Conservation (phyloP, 768 basidiomycete genomes). For the Scleroderma citrinum region DNA sequence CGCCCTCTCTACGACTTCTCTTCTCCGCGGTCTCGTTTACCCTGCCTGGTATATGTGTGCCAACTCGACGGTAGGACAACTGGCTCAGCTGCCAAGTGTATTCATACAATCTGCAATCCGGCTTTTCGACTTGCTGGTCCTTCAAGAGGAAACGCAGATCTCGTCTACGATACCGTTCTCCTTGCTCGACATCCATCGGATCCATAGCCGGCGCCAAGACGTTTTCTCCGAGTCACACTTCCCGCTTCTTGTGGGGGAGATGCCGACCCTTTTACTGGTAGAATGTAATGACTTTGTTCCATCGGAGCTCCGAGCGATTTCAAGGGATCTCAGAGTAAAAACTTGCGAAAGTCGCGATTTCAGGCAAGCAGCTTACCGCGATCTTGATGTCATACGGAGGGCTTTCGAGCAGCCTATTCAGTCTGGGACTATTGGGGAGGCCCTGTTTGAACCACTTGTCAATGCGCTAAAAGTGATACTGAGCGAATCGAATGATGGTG, state of each 20-base stretch:
- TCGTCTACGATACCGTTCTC: conserved; percentile 37
- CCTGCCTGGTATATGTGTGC: conserved; percentile 68
- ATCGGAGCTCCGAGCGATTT: conserved; percentile 42
- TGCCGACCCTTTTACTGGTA: conserved; percentile 65
- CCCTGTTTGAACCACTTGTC: conserved; percentile 56
- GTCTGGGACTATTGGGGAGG: conserved; percentile 41
- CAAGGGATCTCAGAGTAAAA: conserved; percentile 46
- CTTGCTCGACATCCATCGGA: conserved; percentile 60
- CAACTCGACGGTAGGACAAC: conserved; percentile 29
- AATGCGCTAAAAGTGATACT: conserved; percentile 63
- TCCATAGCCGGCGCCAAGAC: conserved; percentile 62
- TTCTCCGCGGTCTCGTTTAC: conserved; percentile 71
- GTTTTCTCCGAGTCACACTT: conserved; percentile 68
- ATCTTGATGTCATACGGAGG: conserved; percentile 61
- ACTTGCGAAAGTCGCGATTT: conserved; percentile 65
- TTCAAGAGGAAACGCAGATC: conserved; percentile 44
- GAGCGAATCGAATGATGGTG: conserved; percentile 57
- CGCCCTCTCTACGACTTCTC: conserved; percentile 64
- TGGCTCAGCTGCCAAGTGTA: conserved; percentile 37
- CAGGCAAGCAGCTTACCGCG: conserved; percentile 68
- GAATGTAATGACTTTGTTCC: conserved; percentile 57
- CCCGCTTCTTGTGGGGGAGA: conserved; percentile 49
- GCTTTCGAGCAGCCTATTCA: conserved; percentile 63
- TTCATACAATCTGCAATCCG: conserved; percentile 60
- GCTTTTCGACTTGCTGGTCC: conserved; percentile 54